Base-by-base conservation (phyloP, 345 rosid genomes). In the Ailanthus altissimus region DNA sequence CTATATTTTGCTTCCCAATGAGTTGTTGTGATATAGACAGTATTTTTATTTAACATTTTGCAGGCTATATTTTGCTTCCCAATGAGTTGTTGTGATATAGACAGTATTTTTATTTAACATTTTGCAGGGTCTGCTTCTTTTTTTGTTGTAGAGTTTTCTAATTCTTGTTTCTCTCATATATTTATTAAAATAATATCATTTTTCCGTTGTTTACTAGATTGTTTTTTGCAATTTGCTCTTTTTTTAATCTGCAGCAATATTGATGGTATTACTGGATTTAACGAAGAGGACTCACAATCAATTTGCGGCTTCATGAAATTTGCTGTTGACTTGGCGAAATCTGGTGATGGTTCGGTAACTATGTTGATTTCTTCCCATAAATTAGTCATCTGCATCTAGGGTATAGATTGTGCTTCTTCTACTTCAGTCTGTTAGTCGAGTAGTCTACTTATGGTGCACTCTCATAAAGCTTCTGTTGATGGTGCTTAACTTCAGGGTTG, bases 241-340 rank as follows among this genome's bases (percentile, higher is more conserved):
- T 18, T 45, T 49, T 72, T 40, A 8, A 42, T 61, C 36, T 60
- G n/a, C 86, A 92, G 98, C 90, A 92, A 89, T 78, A 89, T 92
- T 74, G 89, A 86, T 66, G 98, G 99, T 72, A 89, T 93, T 75
- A 79, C 86, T 85, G 93, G 98, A 72, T 93, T 94, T 73, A 83
- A 82, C 76, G 89, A 90, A 38, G 93, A 89, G 65, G 97, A 90
- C 45, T 75, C 89, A 20, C 79, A 73, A 56, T 86, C 88, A 43
- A 73, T 92, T 73, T 78, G 72, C 79, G 82, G 75, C 60, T 90
- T 85, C 85, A 93, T 92, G 94, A 91, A 83, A 84, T 68, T 80
- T 81, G 85, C 85, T 70, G 57, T 92, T 64, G 85, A 88, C 75
- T 23, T 90, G 86, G 94, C 93, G 18, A 86, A 78, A 72, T 84